Evolutionary conservation across 768 basidiomycete species (phyloP), one percentile per base, ranked within the genome.

Genomic region (Lentinula boryana): DNA sequence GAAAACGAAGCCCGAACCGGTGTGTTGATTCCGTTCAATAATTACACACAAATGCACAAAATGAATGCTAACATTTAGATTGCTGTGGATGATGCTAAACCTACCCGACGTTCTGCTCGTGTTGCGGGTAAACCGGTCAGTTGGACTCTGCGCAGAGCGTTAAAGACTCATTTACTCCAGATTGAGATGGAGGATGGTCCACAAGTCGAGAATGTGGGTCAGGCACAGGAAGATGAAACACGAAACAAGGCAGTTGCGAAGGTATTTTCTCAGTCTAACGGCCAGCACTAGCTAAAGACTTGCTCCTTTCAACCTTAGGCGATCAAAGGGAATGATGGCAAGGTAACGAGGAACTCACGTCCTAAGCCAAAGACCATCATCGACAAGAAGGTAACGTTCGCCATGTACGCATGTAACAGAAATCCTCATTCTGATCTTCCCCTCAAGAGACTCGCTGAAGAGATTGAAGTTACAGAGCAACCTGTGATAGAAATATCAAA

Each of bases 21-120:
- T 43, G 4, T 13, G 1, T 40, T 23, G 3, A 7, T 3, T 44
- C 31, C n/a, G 15, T 16, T 35, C 18, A n/a, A 0, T 44, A 12
- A 2, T 23, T 46, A 1, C 10, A 8, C 38, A 32, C 13, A 12
- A 16, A 1, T 10, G 27, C 13, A 36, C 5, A 10, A 18, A 49
- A 15, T 32, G 15, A 31, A 16, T 13, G 15, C 21, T 50, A 2
- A 15, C 15, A 32, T 44, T 35, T 32, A 52, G n/a, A 18, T 58
- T 23, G 58, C 54, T 40, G 63, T 62, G 18, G 60, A 27, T 41
- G 62, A 60, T 44, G 58, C 16, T 38, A 50, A 63, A 54, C 53
- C 68, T 6, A 21, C 51, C 12, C 46, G 60, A 43, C 38, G 59
- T 52, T 55, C 58, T 21, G 54, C 59, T 46, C 61, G 62, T 36